A percentile compares a stretch with the other conserved stretches of the same genome.
Conservation (phyloP, 2,329 filamentous ascomycete species). For the Cyphellophora attinorum region DNA sequence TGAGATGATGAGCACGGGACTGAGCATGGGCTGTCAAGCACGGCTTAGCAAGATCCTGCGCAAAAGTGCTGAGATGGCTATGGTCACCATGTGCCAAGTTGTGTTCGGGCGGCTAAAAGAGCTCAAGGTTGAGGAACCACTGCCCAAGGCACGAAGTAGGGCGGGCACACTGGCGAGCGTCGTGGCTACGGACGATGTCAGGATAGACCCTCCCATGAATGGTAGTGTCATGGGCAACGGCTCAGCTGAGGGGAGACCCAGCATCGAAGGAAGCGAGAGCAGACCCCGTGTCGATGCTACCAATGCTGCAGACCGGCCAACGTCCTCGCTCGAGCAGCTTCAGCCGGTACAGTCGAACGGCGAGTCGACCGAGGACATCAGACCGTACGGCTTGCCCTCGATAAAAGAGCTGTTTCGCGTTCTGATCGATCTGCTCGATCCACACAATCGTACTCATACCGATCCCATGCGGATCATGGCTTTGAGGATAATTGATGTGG, state of each 20-base stretch:
- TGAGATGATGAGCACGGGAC: constrained; percentile 97
- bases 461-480: constrained; percentile 98
- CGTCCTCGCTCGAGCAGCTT: neutral
- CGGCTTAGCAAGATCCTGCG: constrained; percentile 83
- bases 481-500: constrained; percentile 90
- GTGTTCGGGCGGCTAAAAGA: constrained; percentile 91
- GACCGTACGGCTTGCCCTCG: constrained; percentile 86
- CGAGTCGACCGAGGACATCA: constrained; percentile 43
- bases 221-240: constrained; percentile 50
- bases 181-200: constrained; percentile 63
- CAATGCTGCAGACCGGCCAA: neutral
- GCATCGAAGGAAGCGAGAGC: constrained; percentile 11
- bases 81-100: constrained; percentile 98
- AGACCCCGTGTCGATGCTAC: neutral
- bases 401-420: constrained; percentile 92
- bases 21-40: constrained; percentile 94
- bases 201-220: constrained; percentile 58
- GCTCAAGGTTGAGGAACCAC: constrained; percentile 65
- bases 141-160: constrained; percentile 29
- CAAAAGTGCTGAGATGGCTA: constrained; percentile 81
- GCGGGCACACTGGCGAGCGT: constrained; percentile 33
- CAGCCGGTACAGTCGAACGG: neutral
- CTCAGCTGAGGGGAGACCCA: constrained; percentile 8
- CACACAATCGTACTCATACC: constrained; percentile 83
- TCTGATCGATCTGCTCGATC: constrained; percentile 84